These are phyloP conservation scores for Bipolaris zeicola DNA, from an alignment of 2,329 filamentous ascomycete genomes.

Conservation along the genomic window DNA sequence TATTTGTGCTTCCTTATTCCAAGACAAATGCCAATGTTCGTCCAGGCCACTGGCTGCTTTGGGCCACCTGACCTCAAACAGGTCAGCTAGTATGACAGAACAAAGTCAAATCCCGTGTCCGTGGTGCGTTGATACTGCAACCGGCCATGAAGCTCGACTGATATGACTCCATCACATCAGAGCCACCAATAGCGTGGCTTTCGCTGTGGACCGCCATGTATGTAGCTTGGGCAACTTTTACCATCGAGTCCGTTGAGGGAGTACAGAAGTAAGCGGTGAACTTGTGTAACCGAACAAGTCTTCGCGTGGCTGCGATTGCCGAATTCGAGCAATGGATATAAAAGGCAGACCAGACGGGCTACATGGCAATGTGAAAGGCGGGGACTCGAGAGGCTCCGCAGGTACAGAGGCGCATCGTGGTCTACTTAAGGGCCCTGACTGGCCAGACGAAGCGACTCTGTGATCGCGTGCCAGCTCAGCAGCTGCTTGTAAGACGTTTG, in stretches of 20 bases:
- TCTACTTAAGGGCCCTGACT: constrained; percentile 34
- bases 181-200: constrained; percentile 33
- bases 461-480: constrained; percentile 43
- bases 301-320: background rate
- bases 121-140: constrained; percentile 18
- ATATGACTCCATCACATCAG: background rate
- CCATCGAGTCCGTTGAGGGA: constrained; percentile 15
- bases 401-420: constrained; percentile 48
- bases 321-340: background rate
- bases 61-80: background rate
- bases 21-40: background rate
- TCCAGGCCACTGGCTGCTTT: background rate
- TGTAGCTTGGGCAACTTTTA: constrained; percentile 26
- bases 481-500: constrained; percentile 28
- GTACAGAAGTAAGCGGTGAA: constrained; percentile 32
- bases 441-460: constrained; percentile 19
- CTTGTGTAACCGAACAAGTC: constrained; percentile 23
- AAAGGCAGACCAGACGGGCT: background rate
- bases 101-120: background rate
- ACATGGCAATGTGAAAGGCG: constrained; percentile 40
- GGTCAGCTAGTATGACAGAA: background rate
- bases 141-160: constrained; percentile 28
- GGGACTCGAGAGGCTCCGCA: constrained; percentile 43
- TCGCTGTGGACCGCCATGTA: constrained; percentile 18
- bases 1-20: background rate